Percentiles rank a stretch among this genome's conserved stretches.
These are phyloP conservation scores for Acer campestre DNA, from an alignment of 345 rosid species.

Conservation along the genomic window DNA sequence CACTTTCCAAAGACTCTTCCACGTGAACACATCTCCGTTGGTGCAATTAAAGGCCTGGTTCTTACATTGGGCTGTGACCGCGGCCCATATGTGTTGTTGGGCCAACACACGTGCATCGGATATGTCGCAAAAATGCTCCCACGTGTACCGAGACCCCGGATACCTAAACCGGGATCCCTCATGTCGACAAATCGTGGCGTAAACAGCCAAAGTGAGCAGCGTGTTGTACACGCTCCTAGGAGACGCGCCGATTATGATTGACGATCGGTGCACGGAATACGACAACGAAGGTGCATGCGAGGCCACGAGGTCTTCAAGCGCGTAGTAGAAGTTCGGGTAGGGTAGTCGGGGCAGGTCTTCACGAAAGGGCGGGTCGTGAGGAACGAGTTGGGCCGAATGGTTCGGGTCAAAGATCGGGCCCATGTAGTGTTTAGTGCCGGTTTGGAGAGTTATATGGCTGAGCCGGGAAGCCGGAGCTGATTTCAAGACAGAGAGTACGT, in stretches of 20 bases:
- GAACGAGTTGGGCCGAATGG: slow-evolving; percentile 1
- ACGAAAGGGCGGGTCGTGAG: slow-evolving; percentile 36
- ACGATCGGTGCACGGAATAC: slow-evolving; percentile 34
- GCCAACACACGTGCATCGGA: slow-evolving; percentile 35
- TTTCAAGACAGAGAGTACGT: slow-evolving; percentile 26
- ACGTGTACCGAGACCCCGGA: slow-evolving; percentile 33
- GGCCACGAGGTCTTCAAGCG: slow-evolving; percentile 34
- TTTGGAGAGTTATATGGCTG: slow-evolving; percentile 31
- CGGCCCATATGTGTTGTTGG: slow-evolving; percentile 43
- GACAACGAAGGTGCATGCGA: slow-evolving; percentile 23
- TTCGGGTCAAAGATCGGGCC: slow-evolving; percentile 29
- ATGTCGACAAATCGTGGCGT: slow-evolving; percentile 36
- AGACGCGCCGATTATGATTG: slow-evolving; percentile 39
- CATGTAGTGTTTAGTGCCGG: slow-evolving; percentile 43
- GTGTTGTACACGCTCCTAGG: slow-evolving; percentile 27
- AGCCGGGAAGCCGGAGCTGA: slow-evolving; percentile 15
- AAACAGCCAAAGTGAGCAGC: slow-evolving; percentile 23
- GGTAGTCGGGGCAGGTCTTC: slow-evolving; percentile 40
- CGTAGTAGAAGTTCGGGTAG: slow-evolving; percentile 45
- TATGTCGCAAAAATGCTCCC: slow-evolving; percentile 42
- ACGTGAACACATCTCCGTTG: slow-evolving; percentile 37
- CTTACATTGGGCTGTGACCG: not conserved
- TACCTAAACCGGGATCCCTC: slow-evolving; percentile 31
- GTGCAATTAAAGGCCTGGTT: slow-evolving; percentile 44
- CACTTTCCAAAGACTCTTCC: slow-evolving; percentile 38